Percentiles rank a stretch among this genome's conserved stretches.
phyloP scores from a whole-genome alignment of 176 grass and related monocot species.

The Carex parvula region DNA sequence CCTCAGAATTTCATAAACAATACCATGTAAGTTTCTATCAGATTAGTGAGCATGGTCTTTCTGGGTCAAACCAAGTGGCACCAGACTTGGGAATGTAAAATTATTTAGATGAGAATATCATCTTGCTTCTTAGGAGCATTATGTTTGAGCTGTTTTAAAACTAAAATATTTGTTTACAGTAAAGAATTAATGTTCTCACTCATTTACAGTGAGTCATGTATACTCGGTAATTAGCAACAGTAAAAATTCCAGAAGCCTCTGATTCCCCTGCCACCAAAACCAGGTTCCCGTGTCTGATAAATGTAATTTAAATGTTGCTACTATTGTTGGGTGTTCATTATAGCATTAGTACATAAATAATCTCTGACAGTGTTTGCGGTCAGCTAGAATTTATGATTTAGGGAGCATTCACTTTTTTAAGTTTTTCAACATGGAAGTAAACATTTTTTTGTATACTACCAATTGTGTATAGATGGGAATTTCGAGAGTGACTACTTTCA shows the following conservation, averaged over 20 bases:
- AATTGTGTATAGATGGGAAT: conserved; percentile 55
- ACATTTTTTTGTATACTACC: neutral
- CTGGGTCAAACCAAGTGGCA: neutral
- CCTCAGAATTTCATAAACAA: neutral
- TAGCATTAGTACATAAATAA: neutral
- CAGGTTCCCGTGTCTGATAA: neutral
- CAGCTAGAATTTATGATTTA: neutral
- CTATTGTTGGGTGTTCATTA: neutral
- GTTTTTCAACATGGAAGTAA: neutral
- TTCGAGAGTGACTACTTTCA: conserved; percentile 93
- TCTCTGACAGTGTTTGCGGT: neutral
- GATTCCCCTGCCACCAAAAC: neutral
- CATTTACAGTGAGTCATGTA: neutral
- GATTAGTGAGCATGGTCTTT: neutral
- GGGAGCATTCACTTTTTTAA: neutral
- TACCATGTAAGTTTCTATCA: neutral
- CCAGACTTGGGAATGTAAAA: neutral
- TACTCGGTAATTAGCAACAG: neutral
- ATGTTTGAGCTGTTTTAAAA: neutral
- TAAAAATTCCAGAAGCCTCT: neutral
- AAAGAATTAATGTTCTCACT: neutral
- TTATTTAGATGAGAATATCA: neutral
- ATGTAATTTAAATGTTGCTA: neutral
- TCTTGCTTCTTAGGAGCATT: neutral
- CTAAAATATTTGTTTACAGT: neutral